phyloP scores from a whole-genome alignment of 2,329 filamentous ascomycete genomes.

The Talaromyces sp. region DNA sequence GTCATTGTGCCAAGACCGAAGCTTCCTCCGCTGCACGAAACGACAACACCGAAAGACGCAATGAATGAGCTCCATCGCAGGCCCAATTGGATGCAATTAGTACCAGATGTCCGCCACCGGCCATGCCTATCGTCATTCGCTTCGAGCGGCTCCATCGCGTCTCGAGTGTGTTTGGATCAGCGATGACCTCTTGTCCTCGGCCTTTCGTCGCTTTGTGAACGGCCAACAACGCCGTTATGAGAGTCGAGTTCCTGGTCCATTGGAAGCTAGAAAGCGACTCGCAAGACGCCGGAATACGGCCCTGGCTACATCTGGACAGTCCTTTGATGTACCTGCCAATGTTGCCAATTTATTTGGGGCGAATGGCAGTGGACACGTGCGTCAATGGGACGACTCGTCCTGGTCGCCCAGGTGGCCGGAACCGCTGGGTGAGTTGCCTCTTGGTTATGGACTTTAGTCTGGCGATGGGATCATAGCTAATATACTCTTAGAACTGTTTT shows the following conservation, averaged over 20 bases:
- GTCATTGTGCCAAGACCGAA: slow-evolving; percentile 9
- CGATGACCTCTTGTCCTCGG: slow-evolving; percentile 38
- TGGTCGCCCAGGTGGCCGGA: slow-evolving; percentile 16
- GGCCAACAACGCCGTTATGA: slow-evolving; percentile 49
- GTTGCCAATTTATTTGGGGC: slow-evolving; percentile 36
- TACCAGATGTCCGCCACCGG: slow-evolving; percentile 37
- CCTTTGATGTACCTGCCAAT: slow-evolving; percentile 25
- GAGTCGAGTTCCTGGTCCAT: slow-evolving; percentile 56
- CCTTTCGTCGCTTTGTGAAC: slow-evolving; percentile 44
- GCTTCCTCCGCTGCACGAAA: slow-evolving; percentile 1
- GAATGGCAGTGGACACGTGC: slow-evolving; percentile 34
- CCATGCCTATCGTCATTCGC: slow-evolving; percentile 35
- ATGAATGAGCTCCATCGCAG: not conserved
- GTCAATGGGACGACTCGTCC: slow-evolving; percentile 24
- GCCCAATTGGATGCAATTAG: slow-evolving; percentile 11
- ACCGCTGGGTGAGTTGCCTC: slow-evolving; percentile 17
- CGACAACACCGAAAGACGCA: slow-evolving; percentile 1
- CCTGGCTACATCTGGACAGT: slow-evolving; percentile 31
- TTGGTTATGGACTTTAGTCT: not conserved
- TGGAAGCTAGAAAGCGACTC: slow-evolving; percentile 54
- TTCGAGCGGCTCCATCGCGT: slow-evolving; percentile 21
- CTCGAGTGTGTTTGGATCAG: slow-evolving; percentile 41
- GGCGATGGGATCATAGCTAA: not conserved
- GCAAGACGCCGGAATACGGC: slow-evolving; percentile 52
- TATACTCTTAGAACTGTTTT: slow-evolving; percentile 13